Evolutionary conservation across 495 filamentous ascomycete genomes (phyloP).

Genomic region (Annulohypoxylon maeteangense): DNA sequence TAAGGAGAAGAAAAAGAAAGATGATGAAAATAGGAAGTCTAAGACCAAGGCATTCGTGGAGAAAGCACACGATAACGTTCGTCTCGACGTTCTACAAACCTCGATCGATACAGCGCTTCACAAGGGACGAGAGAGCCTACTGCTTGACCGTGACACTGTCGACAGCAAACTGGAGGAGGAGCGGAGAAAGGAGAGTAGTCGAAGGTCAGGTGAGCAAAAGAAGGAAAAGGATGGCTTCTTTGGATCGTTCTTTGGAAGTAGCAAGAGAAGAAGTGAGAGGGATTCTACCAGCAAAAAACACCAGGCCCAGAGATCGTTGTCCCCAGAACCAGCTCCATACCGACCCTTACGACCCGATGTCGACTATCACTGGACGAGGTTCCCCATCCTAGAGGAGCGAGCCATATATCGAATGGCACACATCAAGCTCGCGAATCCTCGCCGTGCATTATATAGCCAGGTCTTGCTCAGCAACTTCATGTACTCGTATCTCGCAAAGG

Average conservation of each 20-base stretch:
- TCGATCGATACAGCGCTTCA: conserved; percentile 72
- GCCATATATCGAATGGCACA: conserved; percentile 99
- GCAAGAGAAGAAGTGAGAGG: conserved; percentile 81
- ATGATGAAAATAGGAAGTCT: conserved; percentile 64
- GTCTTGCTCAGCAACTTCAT: conserved; percentile 99
- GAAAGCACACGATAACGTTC: conserved; percentile 74
- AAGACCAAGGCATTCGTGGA: conserved; percentile 67
- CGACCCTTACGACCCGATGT: conserved; percentile 81
- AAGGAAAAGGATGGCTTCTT: conserved; percentile 91
- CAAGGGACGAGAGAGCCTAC: conserved; percentile 82
- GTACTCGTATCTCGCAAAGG: conserved; percentile 99
- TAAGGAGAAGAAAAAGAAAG: conserved; percentile 68
- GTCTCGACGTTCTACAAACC: conserved; percentile 82
- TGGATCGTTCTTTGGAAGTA: conserved; percentile 88
- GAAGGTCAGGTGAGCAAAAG: conserved; percentile 80
- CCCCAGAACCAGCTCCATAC: conserved; percentile 79
- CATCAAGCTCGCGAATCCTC: conserved; percentile 97
- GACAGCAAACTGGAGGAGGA: conserved; percentile 83
- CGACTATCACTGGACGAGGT: conserved; percentile 95
- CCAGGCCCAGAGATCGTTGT: conserved; percentile 75
- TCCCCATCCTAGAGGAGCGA: conserved; percentile 93
- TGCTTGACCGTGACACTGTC: conserved; percentile 79
- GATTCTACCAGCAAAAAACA: conserved; percentile 74
- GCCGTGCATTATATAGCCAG: conserved; percentile 91
- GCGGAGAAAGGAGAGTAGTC: conserved; percentile 79